Percentiles rank a stretch among this genome's conserved stretches.
phyloP scores from a whole-genome alignment of 257 asterid species.

The Fraxinus americana region DNA sequence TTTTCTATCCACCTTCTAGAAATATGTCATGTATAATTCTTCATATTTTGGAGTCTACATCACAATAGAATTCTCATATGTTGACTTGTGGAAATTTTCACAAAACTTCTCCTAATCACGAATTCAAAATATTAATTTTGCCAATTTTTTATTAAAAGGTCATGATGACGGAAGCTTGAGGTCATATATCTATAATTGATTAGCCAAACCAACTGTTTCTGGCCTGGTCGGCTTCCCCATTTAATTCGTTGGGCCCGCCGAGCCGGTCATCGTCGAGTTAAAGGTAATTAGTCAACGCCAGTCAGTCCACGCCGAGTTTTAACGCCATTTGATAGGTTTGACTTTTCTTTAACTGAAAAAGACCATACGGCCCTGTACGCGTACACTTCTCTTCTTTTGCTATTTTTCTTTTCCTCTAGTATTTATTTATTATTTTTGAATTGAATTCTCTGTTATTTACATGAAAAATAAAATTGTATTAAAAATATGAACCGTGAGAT shows the following conservation, averaged over 20 bases:
- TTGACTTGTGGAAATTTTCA: not conserved
- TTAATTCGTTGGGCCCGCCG: not conserved
- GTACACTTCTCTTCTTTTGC: too few species aligned
- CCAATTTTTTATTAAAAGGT: not conserved
- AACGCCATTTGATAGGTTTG: conserved; percentile 13
- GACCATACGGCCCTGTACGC: too few species aligned
- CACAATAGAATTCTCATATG: not conserved
- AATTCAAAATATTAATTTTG: not conserved
- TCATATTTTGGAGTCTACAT: not conserved
- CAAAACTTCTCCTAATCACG: not conserved
- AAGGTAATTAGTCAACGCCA: conserved; percentile 33
- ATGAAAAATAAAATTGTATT: too few species aligned
- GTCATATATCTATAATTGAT: not conserved
- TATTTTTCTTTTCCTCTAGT: not conserved
- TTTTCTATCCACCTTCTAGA: not conserved
- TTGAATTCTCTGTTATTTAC: too few species aligned
- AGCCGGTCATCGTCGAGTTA: not conserved
- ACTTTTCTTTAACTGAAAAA: not conserved
- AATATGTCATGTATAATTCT: not conserved
- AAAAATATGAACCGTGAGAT: too few species aligned
- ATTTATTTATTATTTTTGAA: too few species aligned
- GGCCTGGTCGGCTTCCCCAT: not conserved
- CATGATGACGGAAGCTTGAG: not conserved
- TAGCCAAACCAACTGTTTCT: not conserved
- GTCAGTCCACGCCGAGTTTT: conserved; percentile 40